These are phyloP conservation scores for Vitis amurensis DNA, from an alignment of 164 flowering plant genomes.

Conservation along the genomic window DNA sequence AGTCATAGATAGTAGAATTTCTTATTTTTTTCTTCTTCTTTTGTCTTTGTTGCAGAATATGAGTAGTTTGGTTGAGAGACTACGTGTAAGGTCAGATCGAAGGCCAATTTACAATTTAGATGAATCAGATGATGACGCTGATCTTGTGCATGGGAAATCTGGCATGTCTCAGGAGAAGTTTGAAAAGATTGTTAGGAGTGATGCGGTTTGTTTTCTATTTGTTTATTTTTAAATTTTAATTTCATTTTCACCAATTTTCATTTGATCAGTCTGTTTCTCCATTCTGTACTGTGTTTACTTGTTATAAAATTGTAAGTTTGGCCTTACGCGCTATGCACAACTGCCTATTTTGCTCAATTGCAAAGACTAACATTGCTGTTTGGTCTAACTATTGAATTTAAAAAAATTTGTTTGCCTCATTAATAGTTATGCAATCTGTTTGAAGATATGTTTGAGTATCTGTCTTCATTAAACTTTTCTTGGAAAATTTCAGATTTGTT, in stretches of 20 bases:
- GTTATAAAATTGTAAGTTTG: neutral
- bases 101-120: slow-evolving; percentile 76
- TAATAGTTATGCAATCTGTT: too few species aligned
- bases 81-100: slow-evolving; percentile 83
- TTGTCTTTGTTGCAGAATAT: slow-evolving; percentile 38
- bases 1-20: too few species aligned
- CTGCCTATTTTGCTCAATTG: too few species aligned
- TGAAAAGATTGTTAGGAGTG: slow-evolving; percentile 64
- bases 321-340: too few species aligned
- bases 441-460: too few species aligned
- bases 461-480: too few species aligned
- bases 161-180: slow-evolving; percentile 31
- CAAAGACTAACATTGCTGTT: too few species aligned
- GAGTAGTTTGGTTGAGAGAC: slow-evolving; percentile 97
- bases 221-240: neutral
- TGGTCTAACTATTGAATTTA: too few species aligned
- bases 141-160: slow-evolving; percentile 37
- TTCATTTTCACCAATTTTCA: neutral
- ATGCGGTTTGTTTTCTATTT: slow-evolving; percentile 57
- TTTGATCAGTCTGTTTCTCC: neutral
- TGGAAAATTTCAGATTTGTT: too few species aligned
- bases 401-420: too few species aligned
- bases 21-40: too few species aligned
- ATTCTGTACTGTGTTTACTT: neutral
- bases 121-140: slow-evolving; percentile 83